A percentile compares a stretch with the other conserved stretches of the same genome.
phyloP scores from a whole-genome alignment of 345 rosid species.

The Euphorbia peplus region DNA sequence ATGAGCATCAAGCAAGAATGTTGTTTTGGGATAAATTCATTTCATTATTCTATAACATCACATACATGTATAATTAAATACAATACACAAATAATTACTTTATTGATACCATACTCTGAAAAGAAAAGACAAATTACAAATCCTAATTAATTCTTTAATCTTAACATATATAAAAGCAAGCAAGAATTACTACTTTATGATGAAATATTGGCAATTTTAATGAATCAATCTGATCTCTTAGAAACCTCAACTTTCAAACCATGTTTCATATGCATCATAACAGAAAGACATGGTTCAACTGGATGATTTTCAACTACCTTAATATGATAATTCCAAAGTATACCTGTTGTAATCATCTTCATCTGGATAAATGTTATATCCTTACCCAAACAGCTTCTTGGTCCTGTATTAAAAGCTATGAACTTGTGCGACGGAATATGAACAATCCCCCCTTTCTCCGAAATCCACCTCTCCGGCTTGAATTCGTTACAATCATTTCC shows the following conservation, averaged over 20 bases:
- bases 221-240: constrained; percentile 1
- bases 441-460: not conserved
- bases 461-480: constrained; percentile 31
- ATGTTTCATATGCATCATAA: constrained; percentile 16
- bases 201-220: not conserved
- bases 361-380: constrained; percentile 12
- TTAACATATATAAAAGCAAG: too few species aligned
- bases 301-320: constrained; percentile 9
- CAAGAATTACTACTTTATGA: too few species aligned
- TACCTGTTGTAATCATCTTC: constrained; percentile 9
- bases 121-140: not conserved
- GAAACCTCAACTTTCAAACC: constrained; percentile 19
- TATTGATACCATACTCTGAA: not conserved
- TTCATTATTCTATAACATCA: too few species aligned
- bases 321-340: constrained; percentile 13
- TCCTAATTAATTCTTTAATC: too few species aligned
- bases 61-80: too few species aligned
- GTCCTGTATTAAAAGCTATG: constrained; percentile 15
- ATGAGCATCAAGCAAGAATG: too few species aligned
- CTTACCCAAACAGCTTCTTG: constrained; percentile 22
- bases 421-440: constrained; percentile 14
- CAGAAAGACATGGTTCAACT: not conserved
- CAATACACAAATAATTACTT: too few species aligned
- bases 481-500: constrained; percentile 61
- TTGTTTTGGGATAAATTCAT: too few species aligned